Evolutionary conservation across 805 yeast genomes (phyloP), one percentile per base, ranked within the genome.

Genomic region (Yueomyces sinensis): DNA sequence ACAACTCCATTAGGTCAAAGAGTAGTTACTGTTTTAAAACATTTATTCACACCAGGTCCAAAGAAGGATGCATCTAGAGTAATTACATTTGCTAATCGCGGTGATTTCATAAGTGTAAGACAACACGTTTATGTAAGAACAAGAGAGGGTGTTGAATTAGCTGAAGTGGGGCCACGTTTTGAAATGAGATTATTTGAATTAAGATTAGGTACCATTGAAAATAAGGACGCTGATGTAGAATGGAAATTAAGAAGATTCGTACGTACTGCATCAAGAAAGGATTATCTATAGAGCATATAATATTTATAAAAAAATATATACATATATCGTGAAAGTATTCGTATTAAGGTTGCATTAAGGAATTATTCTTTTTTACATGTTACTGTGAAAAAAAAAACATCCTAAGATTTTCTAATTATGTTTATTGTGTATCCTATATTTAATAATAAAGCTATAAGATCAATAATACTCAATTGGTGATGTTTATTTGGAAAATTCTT

Each of bases 131-230:
- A 82, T 54, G 95, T 86, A 4, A 78, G 74, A 52, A 84, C 95
- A 0, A 77, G 79, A 45, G 95, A 86, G 41, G 70, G 75, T 25
- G 95, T 86, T 2, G 97, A 91, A 55, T 60, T 91, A 37, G 87
- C 95, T 38, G 99, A 91, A 56, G 81, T 91, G 27, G 99, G 99
- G 0, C 99, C 99, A n/a, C 67, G 99, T 42, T 91, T 91, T 49
- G 98, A 91, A 59, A 87, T 91, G 97, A 73, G 86, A 54, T 62
- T 91, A 44, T 91, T 75, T 55, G 96, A 89, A 57, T 62, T 91
- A 43, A 72, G 77, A 50, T 66, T 91, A 45, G 96, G 99, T 3
- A 83, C 95, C 30, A 59, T 89, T 42, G 98, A 91, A 46, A 86
- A 89, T 56, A 82, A 82, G 61, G 96, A 91, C 56, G 95, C 96